Base-by-base conservation (phyloP, 768 basidiomycete genomes). In the Exsudoporus frostii region DNA sequence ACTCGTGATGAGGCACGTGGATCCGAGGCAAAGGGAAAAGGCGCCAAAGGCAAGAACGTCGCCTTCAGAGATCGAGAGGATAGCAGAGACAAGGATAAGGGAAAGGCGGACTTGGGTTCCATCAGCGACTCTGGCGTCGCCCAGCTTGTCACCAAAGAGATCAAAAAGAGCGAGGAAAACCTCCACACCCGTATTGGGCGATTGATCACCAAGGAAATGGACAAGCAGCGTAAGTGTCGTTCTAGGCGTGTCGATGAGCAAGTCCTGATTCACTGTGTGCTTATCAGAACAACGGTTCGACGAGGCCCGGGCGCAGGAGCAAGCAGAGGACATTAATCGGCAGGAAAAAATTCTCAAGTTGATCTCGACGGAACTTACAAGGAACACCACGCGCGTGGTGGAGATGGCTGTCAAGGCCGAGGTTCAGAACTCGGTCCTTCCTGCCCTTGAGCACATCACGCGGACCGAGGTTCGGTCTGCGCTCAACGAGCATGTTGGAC, bases 261-360 rank as follows among this genome's bases (percentile, higher is more conserved):
- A 29, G 15, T 7, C 45, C 48, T 62, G 32, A 56, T 60, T 34
- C 32, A 14, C n/a, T 30, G 20, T 38, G 20, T 24, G 41, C 7
- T 32, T 46, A 8, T 24, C 65, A 93, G 92, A 92, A 64, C 83
- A 85, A 80, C 88, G 90, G 39, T 74, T 92, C 59, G 92, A 93
- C 63, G 91, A 92, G 40, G 83, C 84, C 45, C 85, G 90, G 55
- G 79, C 77, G 24, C 81, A 83, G 53, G 90, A 92, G 58, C 88
- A 90, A 64, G 78, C 83, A 10, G 87, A 87, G 56, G 90, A 92
- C 64, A 90, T 90, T 56, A 76, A 83, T 36, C 83, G 91, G 14
- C 90, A 94, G 70, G 92, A 94, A 72, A 91, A 88, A 69, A 90
- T 93, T 55, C 74, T 93, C 63, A 92, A 92, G 72, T 74, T 93